These are phyloP conservation scores for Ramalina peruviana DNA, from an alignment of 495 filamentous ascomycete genomes.

Conservation along the genomic window DNA sequence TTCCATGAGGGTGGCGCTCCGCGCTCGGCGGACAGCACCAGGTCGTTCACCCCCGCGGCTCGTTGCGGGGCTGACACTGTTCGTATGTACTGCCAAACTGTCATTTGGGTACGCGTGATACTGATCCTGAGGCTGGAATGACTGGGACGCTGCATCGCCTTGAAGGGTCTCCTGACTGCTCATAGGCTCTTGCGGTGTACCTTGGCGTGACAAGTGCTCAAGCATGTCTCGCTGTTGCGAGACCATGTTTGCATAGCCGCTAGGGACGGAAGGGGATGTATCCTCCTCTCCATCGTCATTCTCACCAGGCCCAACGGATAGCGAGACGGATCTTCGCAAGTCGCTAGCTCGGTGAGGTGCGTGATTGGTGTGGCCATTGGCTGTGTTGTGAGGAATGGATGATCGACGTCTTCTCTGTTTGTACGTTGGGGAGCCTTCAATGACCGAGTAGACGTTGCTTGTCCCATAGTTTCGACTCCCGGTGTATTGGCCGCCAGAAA, in stretches of 20 bases:
- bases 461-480: slow-evolving; percentile 52
- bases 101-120: slow-evolving; percentile 49
- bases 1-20: slow-evolving; percentile 94
- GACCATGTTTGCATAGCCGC: slow-evolving; percentile 45
- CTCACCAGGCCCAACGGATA: slow-evolving; percentile 67
- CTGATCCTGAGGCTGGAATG: slow-evolving; percentile 53
- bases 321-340: slow-evolving; percentile 80
- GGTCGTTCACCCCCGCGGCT: slow-evolving; percentile 47
- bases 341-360: slow-evolving; percentile 68
- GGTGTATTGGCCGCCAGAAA: slow-evolving; percentile 62
- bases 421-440: slow-evolving; percentile 96
- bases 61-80: slow-evolving; percentile 40
- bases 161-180: slow-evolving; percentile 47
- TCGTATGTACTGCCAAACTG: slow-evolving; percentile 41
- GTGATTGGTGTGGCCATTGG: slow-evolving; percentile 37
- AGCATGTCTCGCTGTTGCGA: slow-evolving; percentile 67
- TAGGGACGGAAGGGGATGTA: slow-evolving; percentile 49
- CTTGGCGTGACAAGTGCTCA: slow-evolving; percentile 72
- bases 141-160: slow-evolving; percentile 57
- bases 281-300: slow-evolving; percentile 62
- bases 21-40: slow-evolving; percentile 70
- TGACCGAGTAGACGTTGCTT: slow-evolving; percentile 77
- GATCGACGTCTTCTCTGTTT: slow-evolving; percentile 91
- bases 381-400: slow-evolving; percentile 66
- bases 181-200: slow-evolving; percentile 49